Evolutionary conservation across 352 stramenopile species (phyloP), one percentile per base, ranked within the genome.

Genomic region (Phytophthora lateralis): DNA sequence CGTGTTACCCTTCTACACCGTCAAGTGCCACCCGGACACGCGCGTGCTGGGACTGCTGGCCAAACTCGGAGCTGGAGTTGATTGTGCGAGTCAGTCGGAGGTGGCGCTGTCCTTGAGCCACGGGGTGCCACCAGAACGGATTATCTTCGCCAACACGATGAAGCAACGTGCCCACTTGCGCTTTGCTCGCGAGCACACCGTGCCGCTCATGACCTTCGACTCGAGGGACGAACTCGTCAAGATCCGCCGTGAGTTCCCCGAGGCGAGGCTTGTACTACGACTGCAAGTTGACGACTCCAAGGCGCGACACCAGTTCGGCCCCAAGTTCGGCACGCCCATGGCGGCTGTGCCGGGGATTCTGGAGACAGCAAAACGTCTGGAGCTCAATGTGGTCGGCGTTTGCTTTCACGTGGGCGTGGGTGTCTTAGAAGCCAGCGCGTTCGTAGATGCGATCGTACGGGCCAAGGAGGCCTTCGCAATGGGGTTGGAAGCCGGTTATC

Each of bases 101-200:
- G 89, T 97, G 53, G 65, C 64, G 37, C 49, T 95, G 8, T 88
- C 93, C 3, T 53, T 94, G 10, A 49, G 38, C 0, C 76, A 85
- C 30, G 83, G 85, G 68, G 63, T 85, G 14, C 29, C 62, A 1
- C 57, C 78, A 4, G 59, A 83, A 47, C 62, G 81, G 7, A 95
- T 97, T 60, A 91, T 97, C 35, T 98, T 91, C 62, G 90, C 90
- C 44, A 96, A 98, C 73, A 92, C 90, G 6, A 95, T 89, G 74
- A 97, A 98, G 73, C 72, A 80, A 48, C 70, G 69, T 7, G 72
- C 71, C 2, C 87, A 97, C 57, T 63, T 98, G 30, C 66, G 70
- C 35, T 84, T 85, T 59, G 85, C 89, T 6, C 68, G 76, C 6
- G 66, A 76, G 21, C 53, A 78, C 30, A 71, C 80, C 20, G 78